Evolutionary conservation across 2,329 filamentous ascomycete species (phyloP), one percentile per base, ranked within the genome.

Genomic region (Venturia effusa): DNA sequence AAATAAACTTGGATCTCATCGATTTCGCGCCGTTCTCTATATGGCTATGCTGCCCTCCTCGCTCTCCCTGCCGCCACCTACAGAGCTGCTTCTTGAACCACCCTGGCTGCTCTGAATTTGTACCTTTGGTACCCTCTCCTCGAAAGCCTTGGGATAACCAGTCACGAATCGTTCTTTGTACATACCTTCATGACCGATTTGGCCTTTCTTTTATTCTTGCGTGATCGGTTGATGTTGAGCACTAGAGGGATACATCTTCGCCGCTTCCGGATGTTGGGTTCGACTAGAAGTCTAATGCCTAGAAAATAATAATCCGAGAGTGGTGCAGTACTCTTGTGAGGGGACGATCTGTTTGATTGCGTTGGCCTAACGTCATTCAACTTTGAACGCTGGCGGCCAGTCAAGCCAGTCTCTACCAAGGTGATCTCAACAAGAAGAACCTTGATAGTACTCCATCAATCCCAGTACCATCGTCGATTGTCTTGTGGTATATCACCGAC

Each of bases 1-100:
- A 81, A 80, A 71, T 84, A 79, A 34, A 1, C 1, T 43, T 24
- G n/a, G 10, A 2, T n/a, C n/a, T n/a, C n/a, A n/a, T n/a, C n/a
- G n/a, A n/a, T n/a, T n/a, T n/a, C n/a, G n/a, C n/a, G n/a, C n/a
- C n/a, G n/a, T n/a, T n/a, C n/a, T n/a, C n/a, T n/a, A n/a, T n/a
- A n/a, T n/a, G n/a, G n/a, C n/a, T n/a, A n/a, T n/a, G n/a, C n/a
- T n/a, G n/a, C n/a, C n/a, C n/a, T n/a, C n/a, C n/a, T n/a, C n/a
- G n/a, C 22, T 51, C 22, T 51, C 13, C 22, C 15, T 3, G 27
- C n/a, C 43, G 8, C n/a, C 43, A 51, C 22, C 13, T 51, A 0
- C n/a, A 51, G 45, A 27, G 22, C 45, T 51, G 45, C 27, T n/a
- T 34, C 4, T 19, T 11, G 19, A 8, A 34, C 5, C 27, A 34